Percentiles rank a stretch among this genome's conserved stretches.
phyloP scores from a whole-genome alignment of 2,329 filamentous ascomycete species.

The Incumbomyces delicatus region DNA sequence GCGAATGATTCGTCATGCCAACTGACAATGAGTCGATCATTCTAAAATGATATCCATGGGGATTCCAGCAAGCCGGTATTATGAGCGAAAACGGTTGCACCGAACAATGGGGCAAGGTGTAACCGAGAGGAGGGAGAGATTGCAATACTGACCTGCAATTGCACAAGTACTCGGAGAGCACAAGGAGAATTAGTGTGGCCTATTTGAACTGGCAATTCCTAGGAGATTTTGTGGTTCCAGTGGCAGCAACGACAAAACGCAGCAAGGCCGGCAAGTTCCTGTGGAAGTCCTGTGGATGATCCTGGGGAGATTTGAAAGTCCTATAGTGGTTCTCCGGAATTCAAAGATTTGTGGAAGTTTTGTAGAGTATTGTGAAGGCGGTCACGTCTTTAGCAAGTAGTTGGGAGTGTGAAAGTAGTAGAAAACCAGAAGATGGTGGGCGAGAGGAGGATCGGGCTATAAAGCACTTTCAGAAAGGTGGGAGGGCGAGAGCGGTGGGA shows the following conservation, averaged over 20 bases:
- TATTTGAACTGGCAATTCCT: no score
- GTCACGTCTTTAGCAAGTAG: slow-evolving; percentile 9
- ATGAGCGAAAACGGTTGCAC: no score
- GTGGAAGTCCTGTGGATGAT: slow-evolving; percentile 5
- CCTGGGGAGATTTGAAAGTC: background rate
- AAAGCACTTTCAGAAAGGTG: background rate
- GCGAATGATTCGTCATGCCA: background rate
- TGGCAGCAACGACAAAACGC: slow-evolving; percentile 1
- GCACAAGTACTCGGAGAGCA: slow-evolving; percentile 1
- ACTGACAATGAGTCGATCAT: background rate
- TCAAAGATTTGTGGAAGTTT: background rate
- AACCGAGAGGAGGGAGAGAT: background rate
- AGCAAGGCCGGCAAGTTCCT: slow-evolving; percentile 4
- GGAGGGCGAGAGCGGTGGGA: background rate
- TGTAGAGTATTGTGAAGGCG: background rate
- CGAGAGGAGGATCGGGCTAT: background rate
- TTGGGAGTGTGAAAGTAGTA: background rate
- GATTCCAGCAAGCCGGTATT: background rate
- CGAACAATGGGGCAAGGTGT: no score
- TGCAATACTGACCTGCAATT: slow-evolving; percentile 5
- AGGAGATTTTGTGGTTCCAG: background rate
- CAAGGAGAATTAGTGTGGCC: background rate
- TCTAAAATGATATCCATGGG: background rate
- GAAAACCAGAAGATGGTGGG: background rate
- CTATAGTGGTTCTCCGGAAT: background rate